These are phyloP conservation scores for Lablab purpureus DNA, from an alignment of 306 rosid genomes.

Conservation along the genomic window DNA sequence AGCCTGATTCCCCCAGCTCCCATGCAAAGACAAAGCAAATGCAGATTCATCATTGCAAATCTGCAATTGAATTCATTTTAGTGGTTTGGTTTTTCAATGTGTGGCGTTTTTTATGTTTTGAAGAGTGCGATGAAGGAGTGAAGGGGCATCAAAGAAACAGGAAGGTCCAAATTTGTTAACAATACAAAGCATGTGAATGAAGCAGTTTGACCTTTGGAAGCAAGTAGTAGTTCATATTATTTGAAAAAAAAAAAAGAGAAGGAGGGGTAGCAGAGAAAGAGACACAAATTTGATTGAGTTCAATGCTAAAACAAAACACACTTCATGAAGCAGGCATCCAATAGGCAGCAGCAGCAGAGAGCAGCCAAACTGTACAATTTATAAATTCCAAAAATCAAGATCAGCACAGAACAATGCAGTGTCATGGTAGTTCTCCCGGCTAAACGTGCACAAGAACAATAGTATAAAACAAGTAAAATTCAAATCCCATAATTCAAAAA, in stretches of 20 bases:
- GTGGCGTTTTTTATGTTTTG: not conserved
- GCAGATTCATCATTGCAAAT: no score
- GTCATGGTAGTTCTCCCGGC: no score
- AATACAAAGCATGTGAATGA: not conserved
- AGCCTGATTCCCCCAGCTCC: no score
- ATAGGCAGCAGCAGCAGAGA: constrained; percentile 91
- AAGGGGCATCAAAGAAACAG: not conserved
- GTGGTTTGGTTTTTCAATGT: not conserved
- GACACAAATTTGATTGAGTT: constrained; percentile 20
- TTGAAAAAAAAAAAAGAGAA: constrained; percentile 1
- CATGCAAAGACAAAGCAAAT: no score
- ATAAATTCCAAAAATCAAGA: not conserved
- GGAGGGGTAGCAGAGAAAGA: not conserved
- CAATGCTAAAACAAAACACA: constrained; percentile 42
- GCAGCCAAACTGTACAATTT: constrained; percentile 87
- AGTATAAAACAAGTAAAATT: no score
- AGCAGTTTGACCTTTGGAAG: constrained; percentile 31
- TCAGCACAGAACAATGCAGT: no score
- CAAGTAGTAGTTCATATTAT: constrained; percentile 13
- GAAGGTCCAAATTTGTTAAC: not conserved
- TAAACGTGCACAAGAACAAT: no score
- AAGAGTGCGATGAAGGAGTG: not conserved
- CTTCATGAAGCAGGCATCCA: constrained; percentile 82
- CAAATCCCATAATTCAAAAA: not conserved
- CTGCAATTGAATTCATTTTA: not conserved